Percentiles rank a stretch among this genome's conserved stretches.
These are phyloP conservation scores for Silene uniflora DNA, from an alignment of 148 eudicot genomes.

Conservation along the genomic window DNA sequence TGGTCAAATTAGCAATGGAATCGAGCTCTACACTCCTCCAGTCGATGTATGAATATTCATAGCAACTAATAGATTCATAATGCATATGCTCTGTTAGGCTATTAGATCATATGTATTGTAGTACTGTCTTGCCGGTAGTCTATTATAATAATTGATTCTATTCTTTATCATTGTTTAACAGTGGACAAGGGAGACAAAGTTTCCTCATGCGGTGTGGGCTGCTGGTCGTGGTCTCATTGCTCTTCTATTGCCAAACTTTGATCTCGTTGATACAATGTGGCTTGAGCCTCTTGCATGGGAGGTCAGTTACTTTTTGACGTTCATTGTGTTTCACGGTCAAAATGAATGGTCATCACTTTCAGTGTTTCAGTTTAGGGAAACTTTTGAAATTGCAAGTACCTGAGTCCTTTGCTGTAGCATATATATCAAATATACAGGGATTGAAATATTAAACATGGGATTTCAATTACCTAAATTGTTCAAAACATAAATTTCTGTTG, in stretches of 20 bases:
- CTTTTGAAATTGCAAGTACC: constrained; percentile 12
- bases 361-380: neutral
- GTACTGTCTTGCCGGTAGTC: neutral
- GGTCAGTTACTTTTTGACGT: constrained; percentile 38
- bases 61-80: neutral
- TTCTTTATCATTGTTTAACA: constrained; percentile 27
- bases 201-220: constrained; percentile 97
- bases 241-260: constrained; percentile 86
- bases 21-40: constrained; percentile 72
- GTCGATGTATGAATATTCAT: constrained; percentile 56
- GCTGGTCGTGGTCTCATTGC: constrained; percentile 90
- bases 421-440: neutral
- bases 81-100: neutral
- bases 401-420: no score
- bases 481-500: neutral
- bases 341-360: neutral
- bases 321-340: neutral
- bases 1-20: constrained; percentile 78
- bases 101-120: neutral
- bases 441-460: neutral
- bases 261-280: constrained; percentile 81
- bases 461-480: neutral
- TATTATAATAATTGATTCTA: neutral
- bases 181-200: constrained; percentile 87
- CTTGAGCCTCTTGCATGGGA: constrained; percentile 93